phyloP scores from a whole-genome alignment of 441 rosid genomes.

The Erodium texanum region DNA sequence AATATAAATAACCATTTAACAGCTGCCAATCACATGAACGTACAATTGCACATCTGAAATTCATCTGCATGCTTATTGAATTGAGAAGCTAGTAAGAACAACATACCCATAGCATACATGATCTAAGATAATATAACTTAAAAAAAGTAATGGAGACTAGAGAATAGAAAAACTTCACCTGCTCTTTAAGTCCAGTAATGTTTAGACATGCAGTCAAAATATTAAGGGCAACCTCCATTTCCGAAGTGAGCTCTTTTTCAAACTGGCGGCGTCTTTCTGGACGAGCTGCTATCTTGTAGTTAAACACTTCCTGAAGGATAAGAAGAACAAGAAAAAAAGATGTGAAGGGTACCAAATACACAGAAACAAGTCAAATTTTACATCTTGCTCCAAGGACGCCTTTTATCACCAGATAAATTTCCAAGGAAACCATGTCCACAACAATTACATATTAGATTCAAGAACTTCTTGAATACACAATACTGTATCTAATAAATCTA shows the following conservation, averaged over 20 bases:
- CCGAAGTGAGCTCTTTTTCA: constrained; percentile 81
- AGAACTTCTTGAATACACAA: too few relatives aligned
- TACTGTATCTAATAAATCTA: too few relatives aligned
- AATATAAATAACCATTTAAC: not conserved
- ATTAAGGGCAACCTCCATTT: constrained; percentile 73
- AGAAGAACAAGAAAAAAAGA: constrained; percentile 19
- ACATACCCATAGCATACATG: not conserved
- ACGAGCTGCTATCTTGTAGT: constrained; percentile 98
- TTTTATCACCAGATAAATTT: not conserved
- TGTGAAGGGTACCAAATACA: not conserved
- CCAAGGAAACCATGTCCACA: not conserved
- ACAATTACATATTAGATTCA: not conserved
- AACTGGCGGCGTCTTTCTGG: constrained; percentile 95
- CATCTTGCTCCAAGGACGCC: not conserved
- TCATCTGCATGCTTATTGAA: not conserved
- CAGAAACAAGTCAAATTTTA: not conserved
- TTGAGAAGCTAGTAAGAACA: not conserved
- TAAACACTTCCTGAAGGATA: constrained; percentile 68
- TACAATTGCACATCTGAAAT: not conserved
- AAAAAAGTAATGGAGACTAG: not conserved
- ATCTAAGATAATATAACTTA: not conserved
- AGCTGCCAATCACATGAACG: not conserved
- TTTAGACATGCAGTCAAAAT: constrained; percentile 76
- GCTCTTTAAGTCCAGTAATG: constrained; percentile 78
- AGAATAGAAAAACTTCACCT: constrained; percentile 36